Evolutionary conservation across 2,329 filamentous ascomycete species (phyloP).

Genomic region (Penicillium expansum): DNA sequence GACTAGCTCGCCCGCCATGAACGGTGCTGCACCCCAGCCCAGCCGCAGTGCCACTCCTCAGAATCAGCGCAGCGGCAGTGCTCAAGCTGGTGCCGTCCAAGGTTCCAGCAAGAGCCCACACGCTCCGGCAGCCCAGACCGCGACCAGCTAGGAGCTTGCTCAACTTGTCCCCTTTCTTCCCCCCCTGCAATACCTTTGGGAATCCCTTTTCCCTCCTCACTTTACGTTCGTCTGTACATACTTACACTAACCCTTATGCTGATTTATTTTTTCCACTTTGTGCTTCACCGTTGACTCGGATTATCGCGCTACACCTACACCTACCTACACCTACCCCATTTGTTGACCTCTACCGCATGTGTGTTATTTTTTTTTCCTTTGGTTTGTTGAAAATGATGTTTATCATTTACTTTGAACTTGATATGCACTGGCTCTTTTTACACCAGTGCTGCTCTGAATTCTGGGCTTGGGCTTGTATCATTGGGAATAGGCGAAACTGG

Average conservation of each 20-base stretch:
- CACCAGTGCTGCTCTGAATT: slow-evolving; percentile 17
- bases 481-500: slow-evolving; percentile 22
- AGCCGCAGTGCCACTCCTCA: slow-evolving; percentile 48
- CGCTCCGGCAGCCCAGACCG: slow-evolving; percentile 42
- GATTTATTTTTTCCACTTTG: slow-evolving; percentile 20
- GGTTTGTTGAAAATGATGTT: slow-evolving; percentile 12
- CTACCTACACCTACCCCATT: slow-evolving; percentile 1
- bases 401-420: slow-evolving; percentile 17
- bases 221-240: slow-evolving; percentile 35
- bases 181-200: slow-evolving; percentile 1
- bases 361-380: slow-evolving; percentile 17
- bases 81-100: slow-evolving; percentile 39
- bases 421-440: slow-evolving; percentile 22
- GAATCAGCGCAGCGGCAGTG: slow-evolving; percentile 45
- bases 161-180: not conserved
- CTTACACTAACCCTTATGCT: slow-evolving; percentile 19
- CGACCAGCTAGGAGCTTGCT: slow-evolving; percentile 30
- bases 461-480: slow-evolving; percentile 24
- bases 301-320: slow-evolving; percentile 12
- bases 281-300: slow-evolving; percentile 14
- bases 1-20: slow-evolving; percentile 46
- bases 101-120: slow-evolving; percentile 44
- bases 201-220: not conserved
- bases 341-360: slow-evolving; percentile 10
- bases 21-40: slow-evolving; percentile 41